Base-by-base conservation (phyloP, 1,284 basidiomycete genomes). In the Schizophyllum commune region DNA sequence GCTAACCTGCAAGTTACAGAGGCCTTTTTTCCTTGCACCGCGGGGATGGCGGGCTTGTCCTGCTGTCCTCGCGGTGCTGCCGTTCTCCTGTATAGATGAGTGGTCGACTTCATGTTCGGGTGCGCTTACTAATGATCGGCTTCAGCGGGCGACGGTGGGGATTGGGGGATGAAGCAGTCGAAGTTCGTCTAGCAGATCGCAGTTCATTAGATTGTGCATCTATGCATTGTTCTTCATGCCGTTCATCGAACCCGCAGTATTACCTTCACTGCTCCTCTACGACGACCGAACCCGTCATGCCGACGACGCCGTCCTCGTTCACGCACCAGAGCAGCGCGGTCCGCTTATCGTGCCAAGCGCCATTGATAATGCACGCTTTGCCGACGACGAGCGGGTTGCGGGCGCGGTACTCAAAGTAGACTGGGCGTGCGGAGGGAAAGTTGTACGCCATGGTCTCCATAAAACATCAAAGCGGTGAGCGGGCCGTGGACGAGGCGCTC, bases 401-500 rank as follows among this genome's bases (percentile, higher is more conserved):
- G 9, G 92, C 92, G 54, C 88, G 79, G 69, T 93, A 93, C 61
- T 85, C 83, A 65, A 91, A 92, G 1, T 72, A 66, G 55, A 69
- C 73, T 59, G 92, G 69, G 19, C 73, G 68, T 5, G 74, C 70
- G 9, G 73, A 69, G 1, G 83, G 82, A 55, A 77, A 72, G 56
- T 83, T 71, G 64, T 82, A 76, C 9, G 76, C 71, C 27, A 83
- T 76, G 0, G 81, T 74, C 68, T 93, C 90, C 53, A 20, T 93
- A 75, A 5, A 93, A 75, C 80, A 93, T 84, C 57, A 91, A 77
- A 0, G 91, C 88, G 1, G 86, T 93, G 55, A 94, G 74, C 21
- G 92, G 91, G 0, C 89, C 91, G 69, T 94, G 92, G 6, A 94
- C 89, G 15, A 94, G 79, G 15, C 89, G 83, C 72, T 91, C 90